phyloP scores from a whole-genome alignment of 768 basidiomycete genomes.

The Naganishia antarctica region DNA sequence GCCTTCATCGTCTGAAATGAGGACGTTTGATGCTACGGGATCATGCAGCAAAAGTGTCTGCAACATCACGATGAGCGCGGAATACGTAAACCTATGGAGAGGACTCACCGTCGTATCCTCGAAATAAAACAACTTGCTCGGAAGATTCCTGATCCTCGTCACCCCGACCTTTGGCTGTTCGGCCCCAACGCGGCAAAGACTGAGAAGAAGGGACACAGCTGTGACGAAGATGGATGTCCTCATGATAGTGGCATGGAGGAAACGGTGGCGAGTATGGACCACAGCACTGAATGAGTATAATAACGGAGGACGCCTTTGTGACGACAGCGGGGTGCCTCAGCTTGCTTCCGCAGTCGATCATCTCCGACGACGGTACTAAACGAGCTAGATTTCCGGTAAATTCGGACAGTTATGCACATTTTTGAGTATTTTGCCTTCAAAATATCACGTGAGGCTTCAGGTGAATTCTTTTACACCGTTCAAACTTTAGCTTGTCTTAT shows the following conservation, averaged over 20 bases:
- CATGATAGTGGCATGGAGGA: background rate
- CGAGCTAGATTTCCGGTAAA: too few species aligned
- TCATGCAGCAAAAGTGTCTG: slow-evolving; percentile 80
- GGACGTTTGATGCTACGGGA: slow-evolving; percentile 61
- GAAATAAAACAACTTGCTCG: slow-evolving; percentile 79
- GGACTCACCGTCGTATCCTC: slow-evolving; percentile 76
- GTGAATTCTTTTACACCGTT: too few species aligned
- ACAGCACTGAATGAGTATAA: too few species aligned
- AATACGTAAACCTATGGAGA: background rate
- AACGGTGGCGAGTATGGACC: too few species aligned
- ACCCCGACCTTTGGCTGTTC: slow-evolving; percentile 44
- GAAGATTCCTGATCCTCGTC: slow-evolving; percentile 63
- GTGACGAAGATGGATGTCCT: background rate
- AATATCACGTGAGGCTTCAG: too few species aligned
- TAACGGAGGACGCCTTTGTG: background rate
- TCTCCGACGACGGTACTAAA: too few species aligned
- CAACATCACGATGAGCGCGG: background rate
- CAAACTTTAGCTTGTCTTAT: too few species aligned
- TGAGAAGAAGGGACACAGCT: background rate
- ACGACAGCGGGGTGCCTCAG: background rate
- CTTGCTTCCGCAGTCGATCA: background rate
- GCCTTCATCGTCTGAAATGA: slow-evolving; percentile 82
- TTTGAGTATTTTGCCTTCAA: too few species aligned
- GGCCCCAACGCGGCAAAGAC: slow-evolving; percentile 1
- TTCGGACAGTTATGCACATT: too few species aligned